phyloP scores from a whole-genome alignment of 2,329 filamentous ascomycete species.

The Xylariales sp. region DNA sequence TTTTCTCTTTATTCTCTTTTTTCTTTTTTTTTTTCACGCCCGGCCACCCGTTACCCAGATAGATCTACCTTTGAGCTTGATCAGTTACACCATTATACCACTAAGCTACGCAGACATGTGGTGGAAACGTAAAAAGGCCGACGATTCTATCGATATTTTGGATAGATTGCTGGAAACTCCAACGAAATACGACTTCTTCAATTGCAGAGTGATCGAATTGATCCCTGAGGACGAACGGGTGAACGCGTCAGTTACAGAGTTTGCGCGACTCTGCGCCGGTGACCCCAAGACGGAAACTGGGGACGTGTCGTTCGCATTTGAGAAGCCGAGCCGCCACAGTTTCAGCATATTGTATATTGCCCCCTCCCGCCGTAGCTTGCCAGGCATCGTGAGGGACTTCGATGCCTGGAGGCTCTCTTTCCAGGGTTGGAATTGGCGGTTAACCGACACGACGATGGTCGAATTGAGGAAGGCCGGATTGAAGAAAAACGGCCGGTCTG shows the following conservation, averaged over 20 bases:
- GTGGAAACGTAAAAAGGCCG: not conserved
- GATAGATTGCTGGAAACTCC: not conserved
- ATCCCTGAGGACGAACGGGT: not conserved
- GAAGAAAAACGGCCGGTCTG: constrained; percentile 5
- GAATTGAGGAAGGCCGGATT: constrained; percentile 11
- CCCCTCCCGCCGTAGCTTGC: not conserved
- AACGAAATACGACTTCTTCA: not conserved
- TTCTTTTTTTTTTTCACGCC: too few relatives aligned
- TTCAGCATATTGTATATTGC: not conserved
- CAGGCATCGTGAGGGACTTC: not conserved
- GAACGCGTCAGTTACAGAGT: too few relatives aligned
- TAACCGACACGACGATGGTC: not conserved
- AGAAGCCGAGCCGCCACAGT: too few relatives aligned
- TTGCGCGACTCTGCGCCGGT: too few relatives aligned
- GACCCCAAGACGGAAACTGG: too few relatives aligned
- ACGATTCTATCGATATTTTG: not conserved
- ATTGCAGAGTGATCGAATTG: not conserved
- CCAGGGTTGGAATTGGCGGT: not conserved
- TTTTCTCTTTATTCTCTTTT: too few relatives aligned
- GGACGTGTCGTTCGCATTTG: too few relatives aligned
- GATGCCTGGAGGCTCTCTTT: constrained; percentile 6
- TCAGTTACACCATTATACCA: constrained; percentile 7
- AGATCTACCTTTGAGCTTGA: constrained; percentile 3
- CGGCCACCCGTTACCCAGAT: not conserved
- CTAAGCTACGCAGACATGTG: constrained; percentile 9